phyloP scores from a whole-genome alignment of 495 filamentous ascomycete genomes.

The Sordaria brevicollis region DNA sequence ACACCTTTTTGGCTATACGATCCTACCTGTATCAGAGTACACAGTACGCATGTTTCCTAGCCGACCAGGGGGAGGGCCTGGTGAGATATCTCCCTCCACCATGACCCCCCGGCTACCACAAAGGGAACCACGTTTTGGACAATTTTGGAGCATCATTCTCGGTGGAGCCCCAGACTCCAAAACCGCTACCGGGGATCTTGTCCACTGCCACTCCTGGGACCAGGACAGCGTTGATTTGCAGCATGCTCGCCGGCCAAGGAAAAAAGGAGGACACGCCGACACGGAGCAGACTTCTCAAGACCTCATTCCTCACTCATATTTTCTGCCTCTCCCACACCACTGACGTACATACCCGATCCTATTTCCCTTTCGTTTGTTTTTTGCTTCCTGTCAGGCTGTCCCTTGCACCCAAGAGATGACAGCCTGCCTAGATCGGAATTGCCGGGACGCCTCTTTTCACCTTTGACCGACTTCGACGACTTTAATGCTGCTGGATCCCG shows the following conservation, averaged over 20 bases:
- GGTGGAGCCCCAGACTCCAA: background rate
- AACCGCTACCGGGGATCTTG: background rate
- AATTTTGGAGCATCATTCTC: background rate
- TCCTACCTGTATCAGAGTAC: background rate
- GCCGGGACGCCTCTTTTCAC: slow-evolving; percentile 2
- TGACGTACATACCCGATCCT: background rate
- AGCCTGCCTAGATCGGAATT: slow-evolving; percentile 1
- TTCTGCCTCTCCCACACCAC: background rate
- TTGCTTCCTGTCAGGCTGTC: slow-evolving; percentile 4
- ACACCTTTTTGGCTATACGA: background rate
- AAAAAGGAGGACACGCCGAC: background rate
- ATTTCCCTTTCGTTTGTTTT: background rate
- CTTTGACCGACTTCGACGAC: background rate
- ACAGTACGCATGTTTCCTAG: background rate
- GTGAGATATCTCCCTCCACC: background rate
- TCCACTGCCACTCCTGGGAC: background rate
- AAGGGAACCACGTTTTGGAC: background rate
- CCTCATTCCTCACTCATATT: background rate
- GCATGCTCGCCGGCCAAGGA: background rate
- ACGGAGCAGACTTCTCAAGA: background rate
- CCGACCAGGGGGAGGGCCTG: background rate
- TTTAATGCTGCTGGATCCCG: slow-evolving; percentile 12
- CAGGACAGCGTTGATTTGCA: background rate
- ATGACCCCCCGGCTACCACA: background rate
- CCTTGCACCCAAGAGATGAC: slow-evolving; percentile 13